Evolutionary conservation across 75 land plant genomes (phyloP), one percentile per base, ranked within the genome.

Genomic region (Adiantum capillusveneris): DNA sequence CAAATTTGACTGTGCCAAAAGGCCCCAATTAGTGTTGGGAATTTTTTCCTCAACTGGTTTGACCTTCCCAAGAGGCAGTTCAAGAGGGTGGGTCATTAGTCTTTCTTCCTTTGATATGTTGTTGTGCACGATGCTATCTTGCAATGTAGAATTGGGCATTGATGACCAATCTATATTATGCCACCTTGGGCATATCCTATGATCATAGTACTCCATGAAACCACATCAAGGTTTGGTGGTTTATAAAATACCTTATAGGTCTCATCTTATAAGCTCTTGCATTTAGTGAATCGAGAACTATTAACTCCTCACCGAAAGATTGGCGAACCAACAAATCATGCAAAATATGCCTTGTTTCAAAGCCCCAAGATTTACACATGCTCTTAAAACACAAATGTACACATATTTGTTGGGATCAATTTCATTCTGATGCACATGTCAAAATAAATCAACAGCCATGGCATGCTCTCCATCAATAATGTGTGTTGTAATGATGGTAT

Each of bases 121-220:
- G n/a, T n/a, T n/a, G n/a, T n/a, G n/a, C n/a, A n/a, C n/a, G n/a
- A n/a, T n/a, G n/a, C n/a, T n/a, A n/a, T n/a, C n/a, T n/a, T n/a
- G n/a, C n/a, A n/a, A n/a, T n/a, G n/a, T n/a, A n/a, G n/a, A n/a
- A n/a, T n/a, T n/a, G n/a, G n/a, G n/a, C n/a, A n/a, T n/a, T n/a
- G n/a, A n/a, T n/a, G n/a, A n/a, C n/a, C n/a, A n/a, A n/a, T n/a
- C n/a, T n/a, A n/a, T n/a, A n/a, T n/a, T n/a, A n/a, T n/a, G n/a
- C 68, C 68, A 26, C 27, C 25, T 20, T 57, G 63, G 13, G 72
- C 72, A 69, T 63, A 63, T 13, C 54, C 68, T 25, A 29, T 28
- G 13, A 69, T 69, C 67, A 62, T 63, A 14, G 65, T 34, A 42
- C 44, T 69, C 72, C 72, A 69, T 37, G 52, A 81, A 29, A 67